These are phyloP conservation scores for Penicillium sp. DNA, from an alignment of 2,329 filamentous ascomycete species.

Conservation along the genomic window DNA sequence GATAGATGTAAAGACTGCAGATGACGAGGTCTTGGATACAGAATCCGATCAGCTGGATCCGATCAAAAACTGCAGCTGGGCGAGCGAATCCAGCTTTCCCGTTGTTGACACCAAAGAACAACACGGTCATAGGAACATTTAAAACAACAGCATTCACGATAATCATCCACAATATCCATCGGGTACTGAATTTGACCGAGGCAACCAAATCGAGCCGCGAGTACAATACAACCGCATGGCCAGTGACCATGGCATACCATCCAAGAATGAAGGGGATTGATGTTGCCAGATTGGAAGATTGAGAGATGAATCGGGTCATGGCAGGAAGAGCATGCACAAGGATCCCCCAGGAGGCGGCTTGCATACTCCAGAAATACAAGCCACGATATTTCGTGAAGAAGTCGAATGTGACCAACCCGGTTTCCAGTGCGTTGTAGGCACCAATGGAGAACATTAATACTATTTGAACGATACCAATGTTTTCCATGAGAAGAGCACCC, in stretches of 20 bases:
- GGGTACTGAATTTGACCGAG: not conserved
- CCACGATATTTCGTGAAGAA: conserved; percentile 47
- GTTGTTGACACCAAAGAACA: conserved; percentile 1
- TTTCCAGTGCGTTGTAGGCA: conserved; percentile 49
- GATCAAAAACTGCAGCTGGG: not conserved
- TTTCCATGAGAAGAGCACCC: not conserved
- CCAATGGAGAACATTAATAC: conserved; percentile 8
- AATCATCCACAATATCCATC: conserved; percentile 6
- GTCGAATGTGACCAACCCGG: conserved; percentile 47
- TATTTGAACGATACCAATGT: not conserved
- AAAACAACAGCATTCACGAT: not conserved
- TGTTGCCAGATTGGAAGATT: not conserved
- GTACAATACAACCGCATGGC: not conserved
- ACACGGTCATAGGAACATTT: conserved; percentile 2
- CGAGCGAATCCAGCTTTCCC: not conserved
- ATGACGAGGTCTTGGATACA: too few relatives aligned
- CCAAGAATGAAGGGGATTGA: not conserved
- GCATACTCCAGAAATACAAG: conserved; percentile 53
- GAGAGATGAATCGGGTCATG: conserved; percentile 7
- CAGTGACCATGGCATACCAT: conserved; percentile 1
- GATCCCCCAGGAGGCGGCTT: conserved; percentile 42
- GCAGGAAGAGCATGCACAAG: conserved; percentile 39
- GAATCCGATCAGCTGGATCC: not conserved
- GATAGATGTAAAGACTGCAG: not conserved
- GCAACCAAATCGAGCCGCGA: not conserved